These are phyloP conservation scores for Skeletonema tropicum DNA, from an alignment of 108 stramenopile species.

Conservation along the genomic window DNA sequence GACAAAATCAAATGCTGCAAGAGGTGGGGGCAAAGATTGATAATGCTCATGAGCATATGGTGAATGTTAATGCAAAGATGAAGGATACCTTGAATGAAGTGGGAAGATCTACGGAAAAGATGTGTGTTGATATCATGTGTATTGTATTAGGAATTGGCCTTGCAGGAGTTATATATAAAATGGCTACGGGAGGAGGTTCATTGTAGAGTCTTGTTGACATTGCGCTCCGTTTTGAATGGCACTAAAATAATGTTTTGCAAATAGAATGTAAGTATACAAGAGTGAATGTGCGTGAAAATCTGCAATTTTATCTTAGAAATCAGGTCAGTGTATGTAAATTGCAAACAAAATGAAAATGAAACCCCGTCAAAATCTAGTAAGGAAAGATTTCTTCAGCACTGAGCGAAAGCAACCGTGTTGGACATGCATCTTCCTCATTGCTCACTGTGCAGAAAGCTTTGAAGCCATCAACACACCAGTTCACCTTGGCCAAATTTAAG, in stretches of 20 bases:
- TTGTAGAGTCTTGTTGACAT: background rate
- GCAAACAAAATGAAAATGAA: background rate
- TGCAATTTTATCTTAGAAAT: too few species aligned
- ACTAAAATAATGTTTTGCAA: too few species aligned
- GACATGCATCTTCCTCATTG: constrained; percentile 19
- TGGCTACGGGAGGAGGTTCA: background rate
- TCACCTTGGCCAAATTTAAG: constrained; percentile 30
- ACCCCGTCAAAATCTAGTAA: constrained; percentile 9
- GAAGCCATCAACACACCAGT: constrained; percentile 72
- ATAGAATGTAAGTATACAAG: too few species aligned
- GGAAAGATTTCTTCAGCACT: constrained; percentile 34
- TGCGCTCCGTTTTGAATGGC: background rate
- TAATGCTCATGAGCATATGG: constrained; percentile 75
- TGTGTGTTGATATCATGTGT: constrained; percentile 97
- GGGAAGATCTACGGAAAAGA: constrained; percentile 85
- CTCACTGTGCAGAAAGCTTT: constrained; percentile 59
- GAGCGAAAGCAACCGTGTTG: background rate
- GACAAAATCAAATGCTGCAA: constrained; percentile 84
- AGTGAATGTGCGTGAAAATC: too few species aligned
- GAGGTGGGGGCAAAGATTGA: constrained; percentile 73
- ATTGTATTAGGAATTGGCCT: constrained; percentile 55
- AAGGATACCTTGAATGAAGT: constrained; percentile 90
- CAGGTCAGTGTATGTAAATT: background rate
- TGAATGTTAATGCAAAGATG: constrained; percentile 86
- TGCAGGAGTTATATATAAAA: background rate